Percentiles rank a stretch among this genome's conserved stretches.
Evolutionary conservation across 2,329 filamentous ascomycete species (phyloP).

Genomic region (Colletotrichum chlorophyti): DNA sequence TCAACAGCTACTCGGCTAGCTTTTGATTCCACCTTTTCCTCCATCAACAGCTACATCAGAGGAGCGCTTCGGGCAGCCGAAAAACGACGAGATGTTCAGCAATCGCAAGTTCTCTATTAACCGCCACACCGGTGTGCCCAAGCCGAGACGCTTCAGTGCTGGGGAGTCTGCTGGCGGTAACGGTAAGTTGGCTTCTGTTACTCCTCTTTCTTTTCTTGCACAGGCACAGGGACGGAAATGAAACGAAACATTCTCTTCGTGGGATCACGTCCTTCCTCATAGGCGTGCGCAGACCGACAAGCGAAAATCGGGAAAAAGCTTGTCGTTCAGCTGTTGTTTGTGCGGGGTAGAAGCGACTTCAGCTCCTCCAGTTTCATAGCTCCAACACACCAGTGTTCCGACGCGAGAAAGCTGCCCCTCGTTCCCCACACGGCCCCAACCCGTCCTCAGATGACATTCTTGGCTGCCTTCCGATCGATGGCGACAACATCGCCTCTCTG

Average conservation of each 20-base stretch:
- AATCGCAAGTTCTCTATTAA: conserved; percentile 73
- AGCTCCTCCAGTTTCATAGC: conserved; percentile 10
- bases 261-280: no score
- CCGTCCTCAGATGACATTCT: conserved; percentile 22
- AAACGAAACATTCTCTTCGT: no score
- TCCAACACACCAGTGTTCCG: conserved; percentile 5
- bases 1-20: no score
- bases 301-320: conserved; percentile 14
- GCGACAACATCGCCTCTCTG: not conserved
- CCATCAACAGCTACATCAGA: no score
- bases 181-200: not conserved
- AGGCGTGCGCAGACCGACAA: not conserved
- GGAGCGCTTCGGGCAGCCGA: not conserved
- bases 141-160: conserved; percentile 65
- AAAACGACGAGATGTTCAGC: conserved; percentile 51
- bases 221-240: no score
- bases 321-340: conserved; percentile 12
- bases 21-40: no score
- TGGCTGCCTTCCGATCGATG: conserved; percentile 11
- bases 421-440: conserved; percentile 27
- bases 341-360: conserved; percentile 28
- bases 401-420: conserved; percentile 24
- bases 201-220: no score
- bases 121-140: conserved; percentile 67
- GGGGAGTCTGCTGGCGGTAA: conserved; percentile 54